Evolutionary conservation across 139 green algal genomes (phyloP).

Genomic region (Auxenochlorella protothecoides): DNA sequence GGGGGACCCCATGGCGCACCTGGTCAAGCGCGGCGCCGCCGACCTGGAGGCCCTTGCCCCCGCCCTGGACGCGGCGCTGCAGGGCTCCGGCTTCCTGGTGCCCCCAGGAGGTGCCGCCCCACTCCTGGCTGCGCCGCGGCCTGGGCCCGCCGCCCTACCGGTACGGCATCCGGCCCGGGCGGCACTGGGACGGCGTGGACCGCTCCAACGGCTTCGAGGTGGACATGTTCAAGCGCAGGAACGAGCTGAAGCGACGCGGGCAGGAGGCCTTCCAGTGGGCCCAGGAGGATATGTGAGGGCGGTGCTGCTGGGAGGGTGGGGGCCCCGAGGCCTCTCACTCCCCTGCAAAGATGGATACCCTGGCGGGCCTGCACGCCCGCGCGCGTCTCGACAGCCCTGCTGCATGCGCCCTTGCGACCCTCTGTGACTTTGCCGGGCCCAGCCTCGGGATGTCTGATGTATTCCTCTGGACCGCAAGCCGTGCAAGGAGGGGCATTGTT

Average conservation of each 20-base stretch:
- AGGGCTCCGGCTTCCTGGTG: conserved; percentile 72
- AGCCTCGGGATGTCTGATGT: no score
- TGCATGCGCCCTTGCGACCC: background rate
- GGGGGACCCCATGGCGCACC: conserved; percentile 40
- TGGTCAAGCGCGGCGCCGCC: conserved; percentile 34
- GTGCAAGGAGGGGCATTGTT: no score
- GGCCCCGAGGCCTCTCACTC: background rate
- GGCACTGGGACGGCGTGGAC: conserved; percentile 97
- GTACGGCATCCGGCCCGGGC: conserved; percentile 82
- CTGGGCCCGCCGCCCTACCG: conserved; percentile 71
- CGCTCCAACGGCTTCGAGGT: conserved; percentile 87
- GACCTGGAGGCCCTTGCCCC: conserved; percentile 9
- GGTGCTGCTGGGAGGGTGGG: background rate
- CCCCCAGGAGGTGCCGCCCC: conserved; percentile 78
- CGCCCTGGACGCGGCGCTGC: conserved; percentile 7
- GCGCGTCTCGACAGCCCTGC: background rate
- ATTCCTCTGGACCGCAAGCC: no score
- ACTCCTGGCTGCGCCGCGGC: conserved; percentile 83
- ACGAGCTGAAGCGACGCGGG: conserved; percentile 28
- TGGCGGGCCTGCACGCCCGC: background rate
- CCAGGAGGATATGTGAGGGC: conserved; percentile 56
- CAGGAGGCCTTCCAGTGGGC: conserved; percentile 51
- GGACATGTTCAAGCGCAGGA: conserved; percentile 60
- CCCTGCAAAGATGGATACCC: background rate
- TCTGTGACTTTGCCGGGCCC: no score